These are phyloP conservation scores for Morella rubra DNA, from an alignment of 306 rosid genomes.

Conservation along the genomic window DNA sequence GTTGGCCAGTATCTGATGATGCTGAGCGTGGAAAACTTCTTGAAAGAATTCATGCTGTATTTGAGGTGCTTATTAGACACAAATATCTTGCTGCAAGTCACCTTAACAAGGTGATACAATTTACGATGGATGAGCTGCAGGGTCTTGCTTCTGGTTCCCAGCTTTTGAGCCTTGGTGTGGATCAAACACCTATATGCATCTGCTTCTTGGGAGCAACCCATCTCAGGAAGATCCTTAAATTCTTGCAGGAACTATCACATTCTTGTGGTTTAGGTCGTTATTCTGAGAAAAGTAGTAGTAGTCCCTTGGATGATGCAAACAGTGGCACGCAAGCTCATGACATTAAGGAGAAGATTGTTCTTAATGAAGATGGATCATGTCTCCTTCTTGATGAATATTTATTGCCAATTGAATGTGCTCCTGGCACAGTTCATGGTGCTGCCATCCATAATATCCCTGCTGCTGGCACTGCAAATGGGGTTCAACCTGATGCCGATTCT, in stretches of 20 bases:
- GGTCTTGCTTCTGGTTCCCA: constrained; percentile 67
- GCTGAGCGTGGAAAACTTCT: constrained; percentile 75
- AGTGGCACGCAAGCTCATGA: constrained; percentile 46
- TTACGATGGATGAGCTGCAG: constrained; percentile 75
- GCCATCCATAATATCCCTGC: constrained; percentile 41
- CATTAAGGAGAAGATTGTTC: constrained; percentile 72
- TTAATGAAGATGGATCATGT: constrained; percentile 72
- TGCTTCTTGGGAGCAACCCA: constrained; percentile 84
- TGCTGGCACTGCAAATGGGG: constrained; percentile 46
- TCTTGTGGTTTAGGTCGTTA: constrained; percentile 77
- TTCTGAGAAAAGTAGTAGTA: constrained; percentile 53
- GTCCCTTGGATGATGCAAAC: constrained; percentile 48
- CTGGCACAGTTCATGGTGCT: constrained; percentile 37
- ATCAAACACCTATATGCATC: constrained; percentile 78
- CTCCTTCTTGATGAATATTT: constrained; percentile 76
- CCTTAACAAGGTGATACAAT: constrained; percentile 78
- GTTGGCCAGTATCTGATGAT: constrained; percentile 86
- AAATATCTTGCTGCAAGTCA: constrained; percentile 84
- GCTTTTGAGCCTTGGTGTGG: constrained; percentile 70
- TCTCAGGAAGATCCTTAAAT: constrained; percentile 79
- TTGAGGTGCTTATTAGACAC: constrained; percentile 73
- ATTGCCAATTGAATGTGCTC: constrained; percentile 42
- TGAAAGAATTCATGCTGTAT: constrained; percentile 66
- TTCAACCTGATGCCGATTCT: constrained; percentile 42
- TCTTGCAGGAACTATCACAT: constrained; percentile 80